Conservation (phyloP, 1,139 yeast species). For the Geotrichum cucujoidarum region DNA sequence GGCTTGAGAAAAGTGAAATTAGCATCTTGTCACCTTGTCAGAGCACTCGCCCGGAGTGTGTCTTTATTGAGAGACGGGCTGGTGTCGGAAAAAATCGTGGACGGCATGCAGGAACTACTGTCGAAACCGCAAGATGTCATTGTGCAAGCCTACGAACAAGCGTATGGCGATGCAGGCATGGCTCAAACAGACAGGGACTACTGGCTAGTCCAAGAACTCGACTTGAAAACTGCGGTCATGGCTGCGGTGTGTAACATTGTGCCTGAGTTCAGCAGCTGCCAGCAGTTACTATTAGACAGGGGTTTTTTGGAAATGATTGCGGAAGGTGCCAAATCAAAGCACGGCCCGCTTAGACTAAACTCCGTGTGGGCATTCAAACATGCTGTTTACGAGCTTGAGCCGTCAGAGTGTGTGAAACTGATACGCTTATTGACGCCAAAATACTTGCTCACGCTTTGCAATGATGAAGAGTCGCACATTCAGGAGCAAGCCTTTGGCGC, state of each 20-base stretch:
- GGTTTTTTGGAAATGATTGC: constrained; percentile 50
- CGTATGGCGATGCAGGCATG: constrained; percentile 19
- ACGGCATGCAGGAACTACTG: constrained; percentile 43
- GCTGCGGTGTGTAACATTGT: constrained; percentile 73
- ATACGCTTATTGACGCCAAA: constrained; percentile 47
- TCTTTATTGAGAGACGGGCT: constrained; percentile 64
- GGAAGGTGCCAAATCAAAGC: constrained; percentile 34
- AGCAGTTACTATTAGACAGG: constrained; percentile 51
- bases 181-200: constrained; percentile 28
- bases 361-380: constrained; percentile 56
- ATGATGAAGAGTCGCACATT: constrained; percentile 48
- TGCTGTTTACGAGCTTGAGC: constrained; percentile 46
- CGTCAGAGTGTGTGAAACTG: constrained; percentile 33
- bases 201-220: constrained; percentile 36
- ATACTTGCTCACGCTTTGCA: constrained; percentile 48
- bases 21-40: constrained; percentile 52
- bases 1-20: constrained; percentile 31
- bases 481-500: constrained; percentile 67
- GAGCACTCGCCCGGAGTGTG: constrained; percentile 74
- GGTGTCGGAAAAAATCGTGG: constrained; percentile 52
- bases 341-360: constrained; percentile 42
- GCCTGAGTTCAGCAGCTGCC: constrained; percentile 72
- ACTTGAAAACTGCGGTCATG: constrained; percentile 54
- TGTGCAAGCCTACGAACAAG: constrained; percentile 12
- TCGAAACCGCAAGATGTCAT: constrained; percentile 25